These are phyloP conservation scores for Tricholoma bakamatsutake DNA, from an alignment of 768 basidiomycete genomes.

Conservation along the genomic window DNA sequence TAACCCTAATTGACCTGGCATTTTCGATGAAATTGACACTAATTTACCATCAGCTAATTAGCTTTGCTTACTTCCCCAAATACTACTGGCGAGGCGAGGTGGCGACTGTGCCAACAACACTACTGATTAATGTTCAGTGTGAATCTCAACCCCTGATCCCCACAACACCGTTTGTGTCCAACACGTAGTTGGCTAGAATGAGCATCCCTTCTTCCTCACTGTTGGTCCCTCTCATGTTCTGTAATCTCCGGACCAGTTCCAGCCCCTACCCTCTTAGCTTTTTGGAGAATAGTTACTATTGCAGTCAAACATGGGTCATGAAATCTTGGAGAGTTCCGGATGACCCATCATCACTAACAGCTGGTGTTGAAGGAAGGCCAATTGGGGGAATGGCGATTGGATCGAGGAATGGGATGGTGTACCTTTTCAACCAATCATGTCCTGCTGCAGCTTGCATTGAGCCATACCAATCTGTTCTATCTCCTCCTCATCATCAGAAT, in stretches of 20 bases:
- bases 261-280: conserved; percentile 8
- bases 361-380: conserved; percentile 7
- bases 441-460: conserved; percentile 7
- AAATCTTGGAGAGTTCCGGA: conserved; percentile 22
- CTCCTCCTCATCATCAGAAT: too few species aligned
- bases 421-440: conserved; percentile 28
- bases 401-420: conserved; percentile 39
- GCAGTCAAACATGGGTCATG: conserved; percentile 25
- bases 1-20: too few species aligned
- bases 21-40: too few species aligned
- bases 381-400: conserved; percentile 30
- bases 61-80: too few species aligned
- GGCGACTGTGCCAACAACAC: too few species aligned
- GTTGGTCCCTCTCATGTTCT: conserved; percentile 30
- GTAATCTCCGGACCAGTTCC: conserved; percentile 11
- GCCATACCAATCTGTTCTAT: too few species aligned
- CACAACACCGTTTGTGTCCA: too few species aligned
- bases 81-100: too few species aligned
- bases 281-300: conserved; percentile 28
- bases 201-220: conserved; percentile 4
- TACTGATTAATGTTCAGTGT: too few species aligned
- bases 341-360: neutral
- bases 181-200: neutral
- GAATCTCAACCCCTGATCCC: too few species aligned
- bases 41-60: too few species aligned